Base-by-base conservation (phyloP, 129 eudicot genomes). In the Sambucus nigra region DNA sequence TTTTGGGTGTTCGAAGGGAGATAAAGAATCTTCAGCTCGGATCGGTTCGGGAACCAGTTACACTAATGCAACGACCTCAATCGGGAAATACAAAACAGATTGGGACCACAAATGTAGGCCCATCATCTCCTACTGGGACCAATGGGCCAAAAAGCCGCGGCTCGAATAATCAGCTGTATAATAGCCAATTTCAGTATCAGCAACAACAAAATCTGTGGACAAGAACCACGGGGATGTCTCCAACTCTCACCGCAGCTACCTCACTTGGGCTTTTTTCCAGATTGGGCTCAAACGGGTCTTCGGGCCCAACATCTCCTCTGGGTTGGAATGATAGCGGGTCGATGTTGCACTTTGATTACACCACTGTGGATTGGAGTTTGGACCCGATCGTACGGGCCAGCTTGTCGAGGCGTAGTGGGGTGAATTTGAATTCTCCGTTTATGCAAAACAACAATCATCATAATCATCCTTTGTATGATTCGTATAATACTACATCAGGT, bases 341-440 rank as follows among this genome's bases (percentile, higher is more conserved):
- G 4, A 70, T 66, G 75, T n/a, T 57, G 51, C 87, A 73, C 33
- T 72, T 71, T 7, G 96, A 87, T 73, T 87, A 87, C 70, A 69
- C 87, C 61, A 83, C 66, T 63, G 77, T 87, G 48, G 96, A 87
- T 66, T 87, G 96, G 96, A 87, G 88, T 63, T 67, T 87, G 72
- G 76, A 31, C 59, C 59, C 18, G 27, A 59, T 13, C 44, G 73
- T 12, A 33, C 88, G 16, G 76, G 35, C 35, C 35, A n/a, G n/a
- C 35, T 29, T 7, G 74, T 70, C 67, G 73, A 1, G 71, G 64
- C 31, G 76, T 78, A 19, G 23, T 69, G 74, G 76, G 83, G 94
- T 57, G 52, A 45, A 12, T 7, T 35, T 76, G 79, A 0, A 26
- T 51, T 38, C 55, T 51, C 24, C 76, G 31, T 58, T 38, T 10